Evolutionary conservation across 441 rosid genomes (phyloP), one percentile per base, ranked within the genome.

Genomic region (Populus hybrid): DNA sequence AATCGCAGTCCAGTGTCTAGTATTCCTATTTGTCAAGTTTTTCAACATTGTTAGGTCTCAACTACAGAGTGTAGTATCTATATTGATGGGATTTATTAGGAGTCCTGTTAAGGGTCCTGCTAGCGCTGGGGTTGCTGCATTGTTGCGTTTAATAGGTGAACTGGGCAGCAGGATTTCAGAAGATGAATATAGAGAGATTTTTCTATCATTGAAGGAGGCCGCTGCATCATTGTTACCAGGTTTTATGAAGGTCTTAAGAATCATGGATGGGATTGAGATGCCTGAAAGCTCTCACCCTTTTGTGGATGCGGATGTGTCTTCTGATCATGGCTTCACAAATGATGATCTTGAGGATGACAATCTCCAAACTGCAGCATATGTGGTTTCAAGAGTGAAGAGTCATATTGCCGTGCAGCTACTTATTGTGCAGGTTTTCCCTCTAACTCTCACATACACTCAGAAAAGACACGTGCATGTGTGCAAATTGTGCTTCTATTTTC

Each of bases 81-180:
- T 93, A 68, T 83, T 96, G 89, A 88, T 90, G 28, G 95, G 91
- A 70, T 28, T 90, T 84, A 86, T 96, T 61, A 91, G 85, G 77
- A 91, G 89, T 86, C 89, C 98, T 69, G 82, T 89, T 69, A 95
- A 94, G 77, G 97, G 98, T 78, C 89, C 92, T 85, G 90, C 98
- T 40, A 92, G 91, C 85, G 85, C 91, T 59, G 97, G 97, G 69
- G 89, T 94, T 73, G 86, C 92, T 57, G 91, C 93, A 5, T 77
- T 94, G 78, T 81, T 89, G 81, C 92, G 87, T 63, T 85, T 94
- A 82, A 84, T 91, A 10, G 90, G 88, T 78, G 90, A 91, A 79
- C 83, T 94, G 85, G 94, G 95, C 35, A 85, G 79, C 78, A 85
- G 80, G 75, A 85, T 94, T 84, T 88, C 92, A 38, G 91, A 92